phyloP scores from a whole-genome alignment of 1,284 basidiomycete species.

The Exobasidium rhododendri region DNA sequence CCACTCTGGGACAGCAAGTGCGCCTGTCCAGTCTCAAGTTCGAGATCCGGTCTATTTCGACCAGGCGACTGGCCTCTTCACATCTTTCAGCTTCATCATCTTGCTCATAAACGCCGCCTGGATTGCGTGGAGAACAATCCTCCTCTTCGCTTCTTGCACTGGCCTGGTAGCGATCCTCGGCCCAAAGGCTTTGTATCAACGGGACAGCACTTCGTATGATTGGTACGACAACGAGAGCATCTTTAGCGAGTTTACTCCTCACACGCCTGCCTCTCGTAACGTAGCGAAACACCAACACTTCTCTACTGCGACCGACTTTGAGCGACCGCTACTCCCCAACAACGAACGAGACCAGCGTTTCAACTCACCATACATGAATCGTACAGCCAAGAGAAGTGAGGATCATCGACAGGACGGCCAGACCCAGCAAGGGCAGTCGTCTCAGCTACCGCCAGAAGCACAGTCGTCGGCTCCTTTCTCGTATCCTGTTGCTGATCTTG shows the following conservation, averaged over 20 bases:
- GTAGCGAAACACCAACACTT: background rate
- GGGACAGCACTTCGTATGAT: background rate
- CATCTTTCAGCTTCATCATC: conserved; percentile 26
- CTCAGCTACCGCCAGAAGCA: background rate
- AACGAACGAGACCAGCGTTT: background rate
- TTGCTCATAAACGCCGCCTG: conserved; percentile 31
- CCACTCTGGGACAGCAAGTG: background rate
- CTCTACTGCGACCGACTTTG: background rate
- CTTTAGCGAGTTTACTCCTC: background rate
- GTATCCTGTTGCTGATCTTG: background rate
- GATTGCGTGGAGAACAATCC: conserved; percentile 30
- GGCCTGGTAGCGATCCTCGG: conserved; percentile 22
- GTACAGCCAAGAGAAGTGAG: background rate
- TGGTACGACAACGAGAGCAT: background rate
- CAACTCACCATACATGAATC: background rate
- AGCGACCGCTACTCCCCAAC: background rate
- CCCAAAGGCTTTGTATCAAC: background rate
- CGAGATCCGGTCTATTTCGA: conserved; percentile 31
- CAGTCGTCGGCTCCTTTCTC: too few species aligned
- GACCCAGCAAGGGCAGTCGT: too few species aligned
- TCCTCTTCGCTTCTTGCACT: conserved; percentile 22
- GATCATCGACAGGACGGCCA: background rate
- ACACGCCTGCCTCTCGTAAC: background rate
- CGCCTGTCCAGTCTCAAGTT: background rate
- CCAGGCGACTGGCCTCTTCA: conserved; percentile 17